Evolutionary conservation across 805 yeast species (phyloP), one percentile per base, ranked within the genome.

Genomic region (Barnettozyma sp.): DNA sequence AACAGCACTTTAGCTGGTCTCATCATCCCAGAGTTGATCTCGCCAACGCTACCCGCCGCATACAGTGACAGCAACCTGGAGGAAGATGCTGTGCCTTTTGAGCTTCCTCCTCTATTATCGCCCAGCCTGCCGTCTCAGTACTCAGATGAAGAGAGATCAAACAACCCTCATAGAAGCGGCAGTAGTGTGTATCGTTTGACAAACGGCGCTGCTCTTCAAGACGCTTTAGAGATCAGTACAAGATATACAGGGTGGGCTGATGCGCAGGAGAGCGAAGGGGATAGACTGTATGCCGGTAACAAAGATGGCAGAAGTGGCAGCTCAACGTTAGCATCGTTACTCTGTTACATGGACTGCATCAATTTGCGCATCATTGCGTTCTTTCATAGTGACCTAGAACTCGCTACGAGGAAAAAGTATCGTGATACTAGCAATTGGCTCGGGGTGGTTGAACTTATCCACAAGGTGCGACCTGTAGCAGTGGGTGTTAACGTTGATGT

Each of bases 211-310:
- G 30, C 16, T 7, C n/a, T 12, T 15, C 10, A 27, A 17, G 30
- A 17, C 17, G 14, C 30, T 13, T 3, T 27, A 13, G n/a, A 5
- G n/a, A 19, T 27, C 22, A 30, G 26, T 6, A 24, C 37, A 35
- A 29, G 25, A 26, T 23, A 22, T 18, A 3, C 24, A n/a, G 21
- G 23, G 22, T 18, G 27, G 6, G 38, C 33, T 11, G 15, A 17
- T 4, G 36, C 35, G n/a, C 40, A 40, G 28, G 50, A 50, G 20
- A 52, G 49, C 28, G 34, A 33, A 18, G 56, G 45, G 4, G 54
- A 50, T 28, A 30, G 34, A 2, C 19, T 40, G 4, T 16, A 32
- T 6, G 13, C n/a, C 2, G 19, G 18, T 3, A 27, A 43, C 31
- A 7, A 30, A 11, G 9, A 10, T 5, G n/a, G n/a, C n/a, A n/a